phyloP scores from a whole-genome alignment of 345 rosid genomes.

The Heritiera littoralis region DNA sequence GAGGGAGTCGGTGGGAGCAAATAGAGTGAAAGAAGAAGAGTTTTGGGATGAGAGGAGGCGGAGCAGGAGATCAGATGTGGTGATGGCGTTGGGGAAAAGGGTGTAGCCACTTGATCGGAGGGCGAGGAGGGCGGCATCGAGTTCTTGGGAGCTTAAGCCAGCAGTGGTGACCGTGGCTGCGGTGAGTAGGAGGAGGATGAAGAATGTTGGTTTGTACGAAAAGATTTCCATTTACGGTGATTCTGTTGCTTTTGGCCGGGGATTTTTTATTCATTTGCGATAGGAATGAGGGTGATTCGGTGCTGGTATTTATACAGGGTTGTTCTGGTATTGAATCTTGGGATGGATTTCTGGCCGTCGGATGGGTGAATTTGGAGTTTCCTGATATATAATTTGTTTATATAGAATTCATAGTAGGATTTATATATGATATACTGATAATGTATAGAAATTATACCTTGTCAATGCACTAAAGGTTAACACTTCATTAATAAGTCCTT shows the following conservation, averaged over 20 bases:
- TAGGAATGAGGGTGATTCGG: no score
- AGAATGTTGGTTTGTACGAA: not conserved
- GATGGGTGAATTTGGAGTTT: not conserved
- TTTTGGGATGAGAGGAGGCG: conserved; percentile 30
- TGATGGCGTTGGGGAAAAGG: conserved; percentile 42
- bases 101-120: conserved; percentile 39
- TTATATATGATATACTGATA: no score
- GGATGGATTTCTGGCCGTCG: conserved; percentile 8
- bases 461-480: no score
- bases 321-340: not conserved
- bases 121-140: conserved; percentile 30
- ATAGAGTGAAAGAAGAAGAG: conserved; percentile 32
- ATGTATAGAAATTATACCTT: no score
- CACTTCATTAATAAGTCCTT: no score
- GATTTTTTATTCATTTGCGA: not conserved
- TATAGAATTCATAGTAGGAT: no score
- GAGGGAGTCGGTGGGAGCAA: conserved; percentile 35
- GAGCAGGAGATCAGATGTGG: conserved; percentile 31
- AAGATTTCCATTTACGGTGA: conserved; percentile 4
- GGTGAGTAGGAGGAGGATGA: not conserved
- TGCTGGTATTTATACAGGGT: not conserved
- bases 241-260: conserved; percentile 14
- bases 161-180: conserved; percentile 1
- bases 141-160: conserved; percentile 25
- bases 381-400: no score